Percentiles rank a stretch among this genome's conserved stretches.
phyloP scores from a whole-genome alignment of 805 yeast genomes.

The Kodamaea neixiangensis region DNA sequence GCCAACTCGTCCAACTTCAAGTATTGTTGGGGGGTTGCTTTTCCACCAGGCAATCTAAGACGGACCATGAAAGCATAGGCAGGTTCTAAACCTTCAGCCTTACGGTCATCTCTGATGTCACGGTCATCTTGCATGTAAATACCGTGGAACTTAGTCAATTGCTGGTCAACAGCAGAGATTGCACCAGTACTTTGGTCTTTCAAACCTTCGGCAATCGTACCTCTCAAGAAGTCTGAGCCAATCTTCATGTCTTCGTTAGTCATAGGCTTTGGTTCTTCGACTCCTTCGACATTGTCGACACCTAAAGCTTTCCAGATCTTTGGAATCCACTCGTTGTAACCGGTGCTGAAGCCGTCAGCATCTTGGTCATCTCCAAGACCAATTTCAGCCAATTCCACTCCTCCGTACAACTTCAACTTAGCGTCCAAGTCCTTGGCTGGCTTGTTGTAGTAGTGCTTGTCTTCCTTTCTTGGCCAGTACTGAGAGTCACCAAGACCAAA shows the following conservation, averaged over 20 bases:
- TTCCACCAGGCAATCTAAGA: constrained; percentile 92
- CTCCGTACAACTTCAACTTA: constrained; percentile 71
- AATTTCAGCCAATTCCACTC: constrained; percentile 65
- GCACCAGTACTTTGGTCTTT: constrained; percentile 85
- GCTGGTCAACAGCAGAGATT: constrained; percentile 87
- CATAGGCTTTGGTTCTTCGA: constrained; percentile 85
- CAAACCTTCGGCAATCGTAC: constrained; percentile 88
- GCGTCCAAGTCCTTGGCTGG: constrained; percentile 76
- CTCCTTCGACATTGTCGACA: constrained; percentile 77
- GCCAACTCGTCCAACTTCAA: constrained; percentile 80
- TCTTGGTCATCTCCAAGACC: constrained; percentile 98
- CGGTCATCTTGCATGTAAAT: constrained; percentile 98
- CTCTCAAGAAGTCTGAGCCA: constrained; percentile 84
- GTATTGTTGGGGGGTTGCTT: constrained; percentile 87
- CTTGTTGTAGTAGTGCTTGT: constrained; percentile 89
- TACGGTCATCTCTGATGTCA: constrained; percentile 90
- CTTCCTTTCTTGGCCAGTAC: constrained; percentile 98
- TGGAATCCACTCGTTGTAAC: constrained; percentile 86
- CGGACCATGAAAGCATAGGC: constrained; percentile 97
- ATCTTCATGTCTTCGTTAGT: constrained; percentile 96
- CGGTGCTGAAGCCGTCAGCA: constrained; percentile 92
- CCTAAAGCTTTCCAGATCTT: constrained; percentile 86
- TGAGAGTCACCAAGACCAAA: constrained; percentile 81
- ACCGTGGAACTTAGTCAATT: constrained; percentile 95
- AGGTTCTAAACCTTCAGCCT: constrained; percentile 90